Conservation (phyloP, 176 grass and related monocot genomes). For the Rhynchospora breviuscula region DNA sequence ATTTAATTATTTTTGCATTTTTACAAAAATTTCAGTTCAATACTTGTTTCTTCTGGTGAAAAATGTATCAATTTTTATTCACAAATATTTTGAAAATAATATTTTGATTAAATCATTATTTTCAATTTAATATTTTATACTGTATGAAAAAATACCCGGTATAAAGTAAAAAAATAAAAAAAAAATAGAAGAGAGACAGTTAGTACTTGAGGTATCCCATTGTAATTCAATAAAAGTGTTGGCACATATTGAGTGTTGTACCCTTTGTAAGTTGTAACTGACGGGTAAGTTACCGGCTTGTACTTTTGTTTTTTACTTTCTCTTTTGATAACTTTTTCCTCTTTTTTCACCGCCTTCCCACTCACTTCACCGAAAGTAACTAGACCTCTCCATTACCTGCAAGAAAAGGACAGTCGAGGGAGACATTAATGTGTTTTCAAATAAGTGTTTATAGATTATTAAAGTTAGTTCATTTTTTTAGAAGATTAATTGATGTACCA, state of each 20-base stretch:
- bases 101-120: not conserved
- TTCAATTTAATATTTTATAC: not conserved
- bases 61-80: not conserved
- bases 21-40: not conserved
- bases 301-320: slow-evolving; percentile 34
- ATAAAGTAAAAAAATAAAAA: not conserved
- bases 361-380: slow-evolving; percentile 23
- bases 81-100: not conserved
- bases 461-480: not conserved
- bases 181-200: not conserved
- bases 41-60: not conserved
- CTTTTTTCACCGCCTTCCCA: slow-evolving; percentile 16
- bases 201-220: not conserved
- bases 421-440: not conserved
- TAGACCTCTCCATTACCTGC: not conserved
- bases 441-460: not conserved
- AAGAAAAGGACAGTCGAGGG: not conserved
- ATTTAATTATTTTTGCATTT: not conserved
- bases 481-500: not conserved
- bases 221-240: not conserved
- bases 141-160: not conserved
- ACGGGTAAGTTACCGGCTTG: not conserved
- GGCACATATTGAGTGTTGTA: not conserved
- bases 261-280: not conserved
- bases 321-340: slow-evolving; percentile 20